These are phyloP conservation scores for Yarrowia sp. DNA, from an alignment of 805 yeast genomes.

Conservation along the genomic window DNA sequence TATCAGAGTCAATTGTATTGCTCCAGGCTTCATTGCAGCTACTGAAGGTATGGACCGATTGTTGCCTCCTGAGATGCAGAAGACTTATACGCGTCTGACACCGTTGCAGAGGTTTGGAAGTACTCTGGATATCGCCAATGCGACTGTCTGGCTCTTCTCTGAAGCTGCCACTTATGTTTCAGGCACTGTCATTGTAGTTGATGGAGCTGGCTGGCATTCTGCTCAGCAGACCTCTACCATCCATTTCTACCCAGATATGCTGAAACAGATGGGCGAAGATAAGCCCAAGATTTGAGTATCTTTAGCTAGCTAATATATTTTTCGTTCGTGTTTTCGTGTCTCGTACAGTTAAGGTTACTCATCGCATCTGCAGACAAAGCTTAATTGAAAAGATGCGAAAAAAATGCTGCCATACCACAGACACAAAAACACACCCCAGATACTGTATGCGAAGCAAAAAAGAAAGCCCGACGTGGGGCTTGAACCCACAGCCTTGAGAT, in stretches of 20 bases:
- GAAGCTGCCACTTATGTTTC: constrained; percentile 75
- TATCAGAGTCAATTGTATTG: constrained; percentile 74
- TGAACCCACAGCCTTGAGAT: constrained; percentile 26
- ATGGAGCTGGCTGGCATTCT: constrained; percentile 86
- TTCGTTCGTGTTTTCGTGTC: not conserved
- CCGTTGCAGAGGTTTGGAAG: constrained; percentile 57
- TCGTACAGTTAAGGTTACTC: too few species aligned
- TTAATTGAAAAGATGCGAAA: not conserved
- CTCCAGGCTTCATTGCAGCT: constrained; percentile 85
- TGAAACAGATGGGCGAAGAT: not conserved
- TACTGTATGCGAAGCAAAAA: not conserved
- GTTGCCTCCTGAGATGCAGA: constrained; percentile 44
- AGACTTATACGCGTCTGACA: constrained; percentile 47
- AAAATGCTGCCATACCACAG: too few species aligned
- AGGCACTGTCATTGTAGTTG: constrained; percentile 81
- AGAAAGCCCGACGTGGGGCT: constrained; percentile 26
- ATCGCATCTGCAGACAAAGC: too few species aligned
- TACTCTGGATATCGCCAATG: constrained; percentile 78
- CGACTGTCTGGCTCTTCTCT: constrained; percentile 79
- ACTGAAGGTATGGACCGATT: constrained; percentile 84
- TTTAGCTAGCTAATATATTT: not conserved
- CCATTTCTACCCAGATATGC: not conserved
- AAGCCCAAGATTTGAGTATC: not conserved
- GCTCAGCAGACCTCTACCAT: not conserved
- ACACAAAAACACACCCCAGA: not conserved